Evolutionary conservation across 2,329 filamentous ascomycete genomes (phyloP), one percentile per base, ranked within the genome.

Genomic region (Dothideomycetidae sp.): DNA sequence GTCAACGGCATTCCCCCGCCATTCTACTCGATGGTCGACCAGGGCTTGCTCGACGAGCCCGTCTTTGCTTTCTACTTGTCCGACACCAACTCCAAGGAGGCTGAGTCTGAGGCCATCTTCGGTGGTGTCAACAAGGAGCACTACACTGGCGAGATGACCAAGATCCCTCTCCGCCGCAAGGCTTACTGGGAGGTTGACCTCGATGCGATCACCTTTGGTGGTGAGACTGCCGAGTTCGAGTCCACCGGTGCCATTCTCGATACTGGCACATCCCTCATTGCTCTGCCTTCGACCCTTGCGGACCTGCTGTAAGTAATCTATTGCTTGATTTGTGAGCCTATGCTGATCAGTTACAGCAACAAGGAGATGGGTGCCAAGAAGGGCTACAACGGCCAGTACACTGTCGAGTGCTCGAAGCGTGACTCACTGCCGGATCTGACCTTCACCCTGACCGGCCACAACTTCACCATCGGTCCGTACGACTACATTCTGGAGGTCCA

Each of bases 111-210:
- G 65, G 86, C 78, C 43, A 76, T 78, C 48, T 98, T 98, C 49
- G 88, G 88, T 60, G 88, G 88, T 48, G 63, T 93, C 44, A 78
- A 96, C 61, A 67, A 84, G 65, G 66, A 68, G 56, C 84, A 90
- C 69, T 80, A 73, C 62, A 77, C 71, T 28, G 90, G 90, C 54
- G 78, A 96, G 62, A 73, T 98, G 53, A 82, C 78, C 58, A 92
- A 85, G 61, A 84, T 98, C 50, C 90, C 90, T 39, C 75, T 98
- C 50, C 83, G 90, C 61, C 83, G 90, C 59, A 96, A 96, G 79
- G 90, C 90, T 34, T 98, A 98, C 74, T 98, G 90, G 90, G 90
- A 98, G 72, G 88, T 98, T 39, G 86, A 96, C 54, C 77, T 98
- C 44, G 79, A 96, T 54, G 71, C 84, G 46, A 90, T 98, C 64